phyloP scores from a whole-genome alignment of 257 asterid species.

The Nicotiana undulata region DNA sequence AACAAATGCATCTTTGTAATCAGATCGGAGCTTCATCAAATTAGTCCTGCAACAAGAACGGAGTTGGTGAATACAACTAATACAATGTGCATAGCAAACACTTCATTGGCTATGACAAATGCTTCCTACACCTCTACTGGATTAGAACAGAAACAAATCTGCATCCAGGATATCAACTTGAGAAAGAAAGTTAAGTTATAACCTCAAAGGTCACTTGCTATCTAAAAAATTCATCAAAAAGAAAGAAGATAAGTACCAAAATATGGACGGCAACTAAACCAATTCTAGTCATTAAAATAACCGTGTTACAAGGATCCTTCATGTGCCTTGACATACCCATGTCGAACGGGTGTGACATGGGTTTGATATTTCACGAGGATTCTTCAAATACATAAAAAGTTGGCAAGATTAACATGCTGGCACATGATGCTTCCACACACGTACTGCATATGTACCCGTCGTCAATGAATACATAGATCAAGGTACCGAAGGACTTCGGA shows the following conservation, averaged over 20 bases:
- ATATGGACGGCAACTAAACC: background rate
- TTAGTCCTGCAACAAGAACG: constrained; percentile 62
- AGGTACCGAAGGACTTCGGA: background rate
- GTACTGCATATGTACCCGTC: background rate
- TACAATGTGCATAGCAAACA: background rate
- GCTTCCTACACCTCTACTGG: background rate
- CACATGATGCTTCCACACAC: background rate
- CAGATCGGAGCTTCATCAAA: constrained; percentile 96
- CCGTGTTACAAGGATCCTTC: background rate
- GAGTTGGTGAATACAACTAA: background rate
- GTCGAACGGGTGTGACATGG: background rate
- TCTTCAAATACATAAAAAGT: background rate
- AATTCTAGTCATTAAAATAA: background rate
- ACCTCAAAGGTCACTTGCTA: background rate
- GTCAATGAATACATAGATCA: background rate
- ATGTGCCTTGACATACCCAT: background rate
- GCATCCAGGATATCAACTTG: background rate
- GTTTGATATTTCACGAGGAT: background rate
- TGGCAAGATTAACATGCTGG: background rate
- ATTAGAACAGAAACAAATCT: background rate
- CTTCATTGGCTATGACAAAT: background rate
- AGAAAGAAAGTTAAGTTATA: background rate
- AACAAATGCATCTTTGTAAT: constrained; percentile 85
- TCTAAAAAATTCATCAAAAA: background rate
- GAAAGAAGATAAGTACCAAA: background rate